Conservation (phyloP, 1,284 basidiomycete species). For the Ustilago xerochloae region DNA sequence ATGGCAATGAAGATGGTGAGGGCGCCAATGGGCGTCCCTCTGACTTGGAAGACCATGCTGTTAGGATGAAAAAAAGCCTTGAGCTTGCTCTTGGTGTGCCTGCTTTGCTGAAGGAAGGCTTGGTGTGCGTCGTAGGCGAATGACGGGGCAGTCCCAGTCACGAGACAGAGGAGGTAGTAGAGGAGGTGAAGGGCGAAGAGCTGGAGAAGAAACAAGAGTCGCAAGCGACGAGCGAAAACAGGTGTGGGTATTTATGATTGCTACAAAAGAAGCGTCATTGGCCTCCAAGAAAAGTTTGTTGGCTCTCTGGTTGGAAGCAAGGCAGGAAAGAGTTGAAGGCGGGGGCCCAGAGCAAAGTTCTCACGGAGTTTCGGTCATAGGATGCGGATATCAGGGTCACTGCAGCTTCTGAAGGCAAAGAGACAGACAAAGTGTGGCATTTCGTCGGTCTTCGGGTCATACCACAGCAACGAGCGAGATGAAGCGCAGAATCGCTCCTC, state of each 20-base stretch:
- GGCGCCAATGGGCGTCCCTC: conserved; percentile 63
- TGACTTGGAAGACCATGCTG: conserved; percentile 47
- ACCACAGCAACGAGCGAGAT: background rate
- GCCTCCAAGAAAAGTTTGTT: background rate
- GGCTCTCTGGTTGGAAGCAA: background rate
- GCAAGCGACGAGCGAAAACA: background rate
- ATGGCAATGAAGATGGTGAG: conserved; percentile 77
- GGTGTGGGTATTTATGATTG: conserved; percentile 1
- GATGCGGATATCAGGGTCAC: background rate
- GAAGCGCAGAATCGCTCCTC: background rate
- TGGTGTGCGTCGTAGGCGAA: background rate
- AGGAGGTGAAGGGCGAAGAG: background rate
- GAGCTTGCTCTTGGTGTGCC: background rate
- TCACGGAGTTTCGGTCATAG: background rate
- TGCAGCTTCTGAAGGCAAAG: too few relatives aligned
- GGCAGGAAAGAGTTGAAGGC: too few relatives aligned
- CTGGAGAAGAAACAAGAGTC: background rate
- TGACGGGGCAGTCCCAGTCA: background rate
- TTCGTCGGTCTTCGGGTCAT: background rate
- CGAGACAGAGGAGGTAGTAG: background rate
- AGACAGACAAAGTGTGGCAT: background rate
- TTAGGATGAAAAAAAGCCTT: background rate
- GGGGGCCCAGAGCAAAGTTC: background rate
- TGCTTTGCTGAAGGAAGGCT: background rate
- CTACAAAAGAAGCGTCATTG: background rate